A percentile compares a stretch with the other conserved stretches of the same genome.
Evolutionary conservation across 2,329 filamentous ascomycete species (phyloP).

Genomic region (Hypoxylon sp.): DNA sequence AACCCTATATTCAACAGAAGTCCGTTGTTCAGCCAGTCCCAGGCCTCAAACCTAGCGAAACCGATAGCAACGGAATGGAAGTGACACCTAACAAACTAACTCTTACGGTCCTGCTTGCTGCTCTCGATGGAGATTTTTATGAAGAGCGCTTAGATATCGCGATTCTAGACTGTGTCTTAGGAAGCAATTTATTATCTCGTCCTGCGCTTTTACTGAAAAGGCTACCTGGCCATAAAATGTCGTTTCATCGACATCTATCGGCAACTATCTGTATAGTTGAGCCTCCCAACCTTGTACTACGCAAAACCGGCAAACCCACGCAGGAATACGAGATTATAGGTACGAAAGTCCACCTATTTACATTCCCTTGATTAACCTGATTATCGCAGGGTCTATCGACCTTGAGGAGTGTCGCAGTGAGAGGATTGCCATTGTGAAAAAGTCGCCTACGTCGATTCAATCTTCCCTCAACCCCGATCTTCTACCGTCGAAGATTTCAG

Average conservation of each 20-base stretch:
- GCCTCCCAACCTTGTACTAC: not conserved
- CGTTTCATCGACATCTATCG: not conserved
- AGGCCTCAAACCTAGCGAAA: not conserved
- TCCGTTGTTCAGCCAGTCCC: no score
- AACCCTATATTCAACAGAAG: not conserved
- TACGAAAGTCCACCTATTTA: not conserved
- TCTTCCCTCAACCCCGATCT: not conserved
- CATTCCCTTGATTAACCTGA: not conserved
- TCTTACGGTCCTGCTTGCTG: not conserved
- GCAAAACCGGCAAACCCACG: no score
- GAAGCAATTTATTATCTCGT: not conserved
- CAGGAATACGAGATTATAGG: not conserved
- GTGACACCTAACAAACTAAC: not conserved
- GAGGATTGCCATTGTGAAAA: not conserved
- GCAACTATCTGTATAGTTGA: not conserved
- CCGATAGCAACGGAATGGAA: not conserved
- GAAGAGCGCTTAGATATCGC: not conserved
- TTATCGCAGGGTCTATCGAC: not conserved
- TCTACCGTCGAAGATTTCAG: not conserved
- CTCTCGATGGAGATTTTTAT: not conserved
- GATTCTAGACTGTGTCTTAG: conserved; percentile 7
- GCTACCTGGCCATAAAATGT: not conserved
- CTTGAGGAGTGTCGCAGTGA: not conserved
- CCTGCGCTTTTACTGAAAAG: not conserved
- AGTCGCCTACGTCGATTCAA: not conserved